phyloP scores from a whole-genome alignment of 1,284 basidiomycete species.

The Heliocybe sulcata region DNA sequence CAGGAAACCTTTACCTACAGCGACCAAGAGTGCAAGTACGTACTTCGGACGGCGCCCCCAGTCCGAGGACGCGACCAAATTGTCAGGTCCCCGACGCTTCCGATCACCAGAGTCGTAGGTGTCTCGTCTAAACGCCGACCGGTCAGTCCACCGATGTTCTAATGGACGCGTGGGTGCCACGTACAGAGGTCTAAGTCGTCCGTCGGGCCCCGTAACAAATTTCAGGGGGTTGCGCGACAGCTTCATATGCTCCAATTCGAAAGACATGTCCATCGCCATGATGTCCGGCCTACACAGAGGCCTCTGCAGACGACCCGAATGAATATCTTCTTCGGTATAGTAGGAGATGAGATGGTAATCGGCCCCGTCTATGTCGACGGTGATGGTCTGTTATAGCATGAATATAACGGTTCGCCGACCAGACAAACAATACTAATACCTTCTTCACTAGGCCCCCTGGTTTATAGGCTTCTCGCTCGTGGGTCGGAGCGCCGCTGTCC shows the following conservation, averaged over 20 bases:
- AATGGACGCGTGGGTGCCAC: slow-evolving; percentile 15
- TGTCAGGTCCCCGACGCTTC: neutral
- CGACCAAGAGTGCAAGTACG: neutral
- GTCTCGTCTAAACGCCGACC: neutral
- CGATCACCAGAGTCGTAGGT: slow-evolving; percentile 1
- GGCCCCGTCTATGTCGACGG: slow-evolving; percentile 66
- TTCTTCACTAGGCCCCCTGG: slow-evolving; percentile 68
- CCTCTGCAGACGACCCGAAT: slow-evolving; percentile 52
- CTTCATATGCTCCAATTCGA: slow-evolving; percentile 60
- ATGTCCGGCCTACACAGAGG: slow-evolving; percentile 60
- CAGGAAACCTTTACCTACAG: neutral
- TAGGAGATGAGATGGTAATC: slow-evolving; percentile 79
- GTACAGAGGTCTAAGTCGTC: slow-evolving; percentile 50
- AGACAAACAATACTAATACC: slow-evolving; percentile 23
- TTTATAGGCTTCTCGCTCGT: slow-evolving; percentile 62
- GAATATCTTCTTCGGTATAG: slow-evolving; percentile 71
- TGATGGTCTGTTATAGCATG: slow-evolving; percentile 54
- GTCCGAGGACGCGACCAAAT: neutral
- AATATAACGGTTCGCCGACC: slow-evolving; percentile 9
- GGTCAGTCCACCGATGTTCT: slow-evolving; percentile 7
- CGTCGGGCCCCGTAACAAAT: slow-evolving; percentile 56
- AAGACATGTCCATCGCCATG: slow-evolving; percentile 56
- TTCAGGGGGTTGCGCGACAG: slow-evolving; percentile 71
- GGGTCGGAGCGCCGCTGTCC: slow-evolving; percentile 12
- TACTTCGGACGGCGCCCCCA: neutral